Percentiles rank a stretch among this genome's conserved stretches.
phyloP scores from a whole-genome alignment of 345 rosid genomes.

The Acer negundo region DNA sequence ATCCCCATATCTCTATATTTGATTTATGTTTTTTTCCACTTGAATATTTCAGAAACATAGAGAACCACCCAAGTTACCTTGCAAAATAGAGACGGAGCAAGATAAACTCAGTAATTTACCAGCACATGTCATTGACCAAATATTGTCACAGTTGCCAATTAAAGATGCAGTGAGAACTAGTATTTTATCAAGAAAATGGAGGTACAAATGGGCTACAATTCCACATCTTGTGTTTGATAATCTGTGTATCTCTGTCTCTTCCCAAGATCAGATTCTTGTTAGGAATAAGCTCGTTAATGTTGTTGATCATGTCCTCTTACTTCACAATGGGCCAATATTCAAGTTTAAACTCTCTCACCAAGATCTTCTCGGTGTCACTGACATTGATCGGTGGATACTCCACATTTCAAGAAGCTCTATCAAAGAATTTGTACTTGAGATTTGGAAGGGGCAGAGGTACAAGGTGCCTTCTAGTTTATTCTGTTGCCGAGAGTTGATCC shows the following conservation, averaged over 20 bases:
- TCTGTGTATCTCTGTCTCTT: conserved; percentile 40
- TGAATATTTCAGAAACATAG: conserved; percentile 49
- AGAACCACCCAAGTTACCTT: conserved; percentile 51
- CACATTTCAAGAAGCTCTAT: conserved; percentile 56
- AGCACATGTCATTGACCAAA: conserved; percentile 53
- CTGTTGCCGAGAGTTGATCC: conserved; percentile 46
- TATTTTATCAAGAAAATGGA: conserved; percentile 58
- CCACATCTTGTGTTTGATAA: conserved; percentile 62
- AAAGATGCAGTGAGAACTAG: conserved; percentile 73
- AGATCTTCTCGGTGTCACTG: conserved; percentile 60
- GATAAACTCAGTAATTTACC: conserved; percentile 63
- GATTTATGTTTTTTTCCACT: conserved; percentile 7
- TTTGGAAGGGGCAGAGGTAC: conserved; percentile 73
- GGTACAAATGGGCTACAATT: conserved; percentile 61
- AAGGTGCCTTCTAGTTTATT: conserved; percentile 62
- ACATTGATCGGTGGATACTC: conserved; percentile 74
- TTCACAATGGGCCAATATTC: conserved; percentile 55
- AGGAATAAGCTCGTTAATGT: conserved; percentile 55
- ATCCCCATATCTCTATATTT: neutral
- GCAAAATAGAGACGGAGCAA: conserved; percentile 39
- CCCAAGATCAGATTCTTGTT: conserved; percentile 49
- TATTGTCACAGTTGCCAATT: conserved; percentile 54
- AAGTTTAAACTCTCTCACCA: conserved; percentile 74
- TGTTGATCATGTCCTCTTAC: conserved; percentile 67
- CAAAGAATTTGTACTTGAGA: conserved; percentile 68